Evolutionary conservation across 2,329 filamentous ascomycete genomes (phyloP).

Genomic region (Lachnellula arida): DNA sequence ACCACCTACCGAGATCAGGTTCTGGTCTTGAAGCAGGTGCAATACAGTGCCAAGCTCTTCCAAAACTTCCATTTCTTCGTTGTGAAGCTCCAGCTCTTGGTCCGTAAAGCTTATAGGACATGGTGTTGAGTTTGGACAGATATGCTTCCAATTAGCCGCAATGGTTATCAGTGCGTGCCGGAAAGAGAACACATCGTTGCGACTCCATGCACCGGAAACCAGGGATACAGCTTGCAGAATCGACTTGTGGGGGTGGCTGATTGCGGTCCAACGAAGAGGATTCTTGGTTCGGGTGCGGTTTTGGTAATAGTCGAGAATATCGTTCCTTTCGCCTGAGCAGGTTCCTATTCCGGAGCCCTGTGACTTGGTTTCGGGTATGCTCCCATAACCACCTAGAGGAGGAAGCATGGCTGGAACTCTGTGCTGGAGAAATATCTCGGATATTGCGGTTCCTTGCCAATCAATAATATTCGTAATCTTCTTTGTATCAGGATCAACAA

Average conservation of each 20-base stretch:
- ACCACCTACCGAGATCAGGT: conserved; percentile 11
- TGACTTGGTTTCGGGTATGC: not conserved
- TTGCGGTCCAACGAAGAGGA: conserved; percentile 7
- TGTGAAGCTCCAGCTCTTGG: conserved; percentile 12
- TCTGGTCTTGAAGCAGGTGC: conserved; percentile 12
- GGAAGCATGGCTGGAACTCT: conserved; percentile 12
- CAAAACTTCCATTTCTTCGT: conserved; percentile 11
- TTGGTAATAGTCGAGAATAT: conserved; percentile 11
- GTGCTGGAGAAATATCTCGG: conserved; percentile 12
- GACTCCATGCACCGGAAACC: conserved; percentile 10
- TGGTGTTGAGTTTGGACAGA: not conserved
- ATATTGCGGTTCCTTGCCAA: conserved; percentile 33
- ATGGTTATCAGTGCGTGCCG: not conserved
- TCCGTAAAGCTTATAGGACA: conserved; percentile 13
- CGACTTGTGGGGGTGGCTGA: conserved; percentile 1
- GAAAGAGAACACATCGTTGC: conserved; percentile 12
- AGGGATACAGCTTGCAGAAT: conserved; percentile 9
- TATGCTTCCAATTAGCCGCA: not conserved
- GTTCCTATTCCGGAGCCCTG: not conserved
- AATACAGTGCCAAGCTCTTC: conserved; percentile 12
- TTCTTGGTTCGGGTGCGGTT: conserved; percentile 7
- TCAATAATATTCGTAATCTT: conserved; percentile 37
- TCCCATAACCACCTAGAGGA: not conserved
- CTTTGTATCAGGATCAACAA: conserved; percentile 36
- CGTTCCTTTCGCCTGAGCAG: conserved; percentile 1